Conservation (phyloP, 768 basidiomycete species). For the Chalciporus chontae region DNA sequence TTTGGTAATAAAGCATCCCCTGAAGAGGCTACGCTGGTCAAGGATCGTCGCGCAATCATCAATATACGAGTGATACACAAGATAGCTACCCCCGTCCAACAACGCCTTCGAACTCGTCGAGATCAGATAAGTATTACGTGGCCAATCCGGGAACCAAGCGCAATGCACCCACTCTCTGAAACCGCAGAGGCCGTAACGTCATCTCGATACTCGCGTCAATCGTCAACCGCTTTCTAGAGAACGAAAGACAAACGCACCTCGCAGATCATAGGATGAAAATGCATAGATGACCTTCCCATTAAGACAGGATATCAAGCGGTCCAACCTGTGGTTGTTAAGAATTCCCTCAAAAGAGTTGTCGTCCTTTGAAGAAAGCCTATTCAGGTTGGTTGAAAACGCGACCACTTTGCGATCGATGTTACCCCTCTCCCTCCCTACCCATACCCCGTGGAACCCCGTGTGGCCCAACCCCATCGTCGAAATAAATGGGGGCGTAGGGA, state of each 20-base stretch:
- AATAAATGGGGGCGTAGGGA: constrained; percentile 10
- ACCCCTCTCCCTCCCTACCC: constrained; percentile 19
- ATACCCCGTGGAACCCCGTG: constrained; percentile 21
- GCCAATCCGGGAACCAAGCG: constrained; percentile 41
- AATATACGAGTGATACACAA: too few relatives aligned
- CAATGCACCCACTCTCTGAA: constrained; percentile 43
- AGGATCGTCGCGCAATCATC: too few relatives aligned
- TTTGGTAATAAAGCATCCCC: too few relatives aligned
- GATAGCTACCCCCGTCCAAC: too few relatives aligned
- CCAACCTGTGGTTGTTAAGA: not conserved
- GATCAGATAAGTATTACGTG: constrained; percentile 20
- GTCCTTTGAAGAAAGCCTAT: not conserved
- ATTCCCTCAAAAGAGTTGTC: not conserved
- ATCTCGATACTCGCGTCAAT: constrained; percentile 26
- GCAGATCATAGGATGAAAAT: constrained; percentile 28
- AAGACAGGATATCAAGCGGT: constrained; percentile 1
- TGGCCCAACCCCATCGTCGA: constrained; percentile 17
- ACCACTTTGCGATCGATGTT: constrained; percentile 19
- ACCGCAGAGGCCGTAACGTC: constrained; percentile 46
- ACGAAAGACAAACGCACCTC: constrained; percentile 17
- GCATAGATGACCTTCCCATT: constrained; percentile 12
- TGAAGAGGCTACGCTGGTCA: too few relatives aligned
- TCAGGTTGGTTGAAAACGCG: constrained; percentile 19
- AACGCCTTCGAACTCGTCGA: too few relatives aligned
- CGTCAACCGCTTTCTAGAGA: not conserved